Base-by-base conservation (phyloP, 306 rosid genomes). In the Spatholobus suberectus region DNA sequence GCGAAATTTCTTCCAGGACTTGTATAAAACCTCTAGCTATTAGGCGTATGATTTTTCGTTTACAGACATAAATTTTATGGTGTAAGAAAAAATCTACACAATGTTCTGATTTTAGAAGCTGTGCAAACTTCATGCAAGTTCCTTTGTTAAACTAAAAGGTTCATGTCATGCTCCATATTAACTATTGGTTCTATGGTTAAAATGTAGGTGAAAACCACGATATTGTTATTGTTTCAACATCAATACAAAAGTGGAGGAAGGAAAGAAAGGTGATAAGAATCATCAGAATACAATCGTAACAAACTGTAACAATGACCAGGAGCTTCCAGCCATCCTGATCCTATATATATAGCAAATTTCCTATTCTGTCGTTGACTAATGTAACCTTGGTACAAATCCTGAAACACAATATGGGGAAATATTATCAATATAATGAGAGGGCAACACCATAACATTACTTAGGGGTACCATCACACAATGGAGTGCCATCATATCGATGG, bases 371-470 rank as follows among this genome's bases (percentile, higher is more conserved):
- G 27, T 74, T 55, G 44, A 82, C 63, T 61, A 61, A 29, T 46
- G 83, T 68, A 74, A 46, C 66, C 61, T 62, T 52, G 77, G 51
- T 70, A 72, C 70, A 76, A 63, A 76, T 55, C 78, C 87, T 83
- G 85, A 79, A 86, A 83, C 68, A 52, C 54, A 73, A 47, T 5
- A 32, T 43, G 26, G 29, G 13, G 38, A 72, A 61, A 79, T 49
- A 10, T 52, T 35, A 20, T 21, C 32, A 77, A 55, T 44, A 71
- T n/a, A 55, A 78, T 37, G 55, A 79, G 70, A 38, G 76, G n/a
- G 77, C 8, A 62, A 63, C 72, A 57, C 24, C 32, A 51, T 14
- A 69, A 51, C 59, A 55, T 47, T 13, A 66, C 61, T 73, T 34
- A 55, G 62, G 32, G 78, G 59, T 57, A 43, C 3, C 49, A 41